Percentiles rank a stretch among this genome's conserved stretches.
Conservation (phyloP, 192 early-diverging fungal genomes). For the Hyaloraphidium curvatum region DNA sequence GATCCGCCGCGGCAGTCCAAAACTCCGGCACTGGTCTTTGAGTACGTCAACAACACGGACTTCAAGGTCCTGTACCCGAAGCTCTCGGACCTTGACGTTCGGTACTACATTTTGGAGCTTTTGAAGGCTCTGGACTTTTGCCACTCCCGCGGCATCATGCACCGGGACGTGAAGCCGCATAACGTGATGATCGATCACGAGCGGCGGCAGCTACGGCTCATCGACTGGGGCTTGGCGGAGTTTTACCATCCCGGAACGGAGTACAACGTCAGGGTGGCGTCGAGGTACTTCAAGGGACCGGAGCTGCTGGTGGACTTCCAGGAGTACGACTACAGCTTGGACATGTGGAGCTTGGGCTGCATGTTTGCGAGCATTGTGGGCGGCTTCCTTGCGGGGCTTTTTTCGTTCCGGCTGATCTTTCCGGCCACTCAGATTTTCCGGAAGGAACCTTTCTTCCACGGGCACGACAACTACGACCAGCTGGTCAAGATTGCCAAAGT, state of each 20-base stretch:
- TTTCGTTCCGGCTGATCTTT: neutral
- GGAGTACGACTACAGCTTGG: conserved; percentile 96
- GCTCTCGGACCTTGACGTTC: conserved; percentile 84
- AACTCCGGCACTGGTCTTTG: conserved; percentile 90
- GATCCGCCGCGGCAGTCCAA: conserved; percentile 41
- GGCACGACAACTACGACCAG: conserved; percentile 96
- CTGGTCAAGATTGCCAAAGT: conserved; percentile 97
- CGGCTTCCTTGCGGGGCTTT: neutral
- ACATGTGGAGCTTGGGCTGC: conserved; percentile 98
- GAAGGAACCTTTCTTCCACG: conserved; percentile 99
- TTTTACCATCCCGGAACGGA: conserved; percentile 95
- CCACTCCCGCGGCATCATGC: conserved; percentile 98
- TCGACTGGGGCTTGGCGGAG: conserved; percentile 98
- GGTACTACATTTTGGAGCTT: conserved; percentile 92
- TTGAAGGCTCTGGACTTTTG: conserved; percentile 90
- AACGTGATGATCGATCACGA: conserved; percentile 99
- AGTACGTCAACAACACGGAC: conserved; percentile 93
- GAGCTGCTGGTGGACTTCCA: conserved; percentile 96
- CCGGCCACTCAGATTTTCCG: conserved; percentile 65
- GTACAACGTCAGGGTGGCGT: conserved; percentile 97
- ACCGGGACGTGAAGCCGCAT: conserved; percentile 95
- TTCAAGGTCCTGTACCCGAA: conserved; percentile 92
- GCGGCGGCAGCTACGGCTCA: conserved; percentile 77
- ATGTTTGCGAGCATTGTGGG: conserved; percentile 98
- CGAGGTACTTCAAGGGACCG: conserved; percentile 97